phyloP scores from a whole-genome alignment of 2,329 filamentous ascomycete genomes.

The Emmonsiellopsis sp. region DNA sequence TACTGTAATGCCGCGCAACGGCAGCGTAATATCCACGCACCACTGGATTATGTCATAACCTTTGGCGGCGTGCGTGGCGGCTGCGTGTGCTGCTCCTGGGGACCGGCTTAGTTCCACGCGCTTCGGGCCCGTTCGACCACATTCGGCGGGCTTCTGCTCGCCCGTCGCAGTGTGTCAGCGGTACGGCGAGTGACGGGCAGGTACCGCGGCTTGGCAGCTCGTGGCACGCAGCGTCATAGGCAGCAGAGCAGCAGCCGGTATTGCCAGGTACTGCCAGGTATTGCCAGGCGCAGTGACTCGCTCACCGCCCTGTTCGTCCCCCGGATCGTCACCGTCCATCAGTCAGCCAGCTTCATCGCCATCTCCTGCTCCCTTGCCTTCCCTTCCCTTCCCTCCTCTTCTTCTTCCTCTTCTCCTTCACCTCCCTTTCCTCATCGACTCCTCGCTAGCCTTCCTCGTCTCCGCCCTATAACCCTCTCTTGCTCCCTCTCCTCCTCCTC shows the following conservation, averaged over 20 bases:
- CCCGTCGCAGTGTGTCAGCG: background rate
- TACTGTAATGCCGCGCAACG: background rate
- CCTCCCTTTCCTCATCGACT: constrained; percentile 10
- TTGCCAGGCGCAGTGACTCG: background rate
- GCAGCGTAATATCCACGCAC: too few species aligned
- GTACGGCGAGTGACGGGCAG: background rate
- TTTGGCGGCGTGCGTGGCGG: background rate
- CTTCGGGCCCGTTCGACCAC: background rate
- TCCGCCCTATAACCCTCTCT: background rate
- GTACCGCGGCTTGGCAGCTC: background rate
- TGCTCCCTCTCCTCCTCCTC: background rate
- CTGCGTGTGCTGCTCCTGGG: background rate
- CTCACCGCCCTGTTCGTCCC: constrained; percentile 1
- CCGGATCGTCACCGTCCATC: background rate
- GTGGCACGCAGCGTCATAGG: background rate
- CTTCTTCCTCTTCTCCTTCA: constrained; percentile 5
- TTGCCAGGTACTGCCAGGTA: background rate
- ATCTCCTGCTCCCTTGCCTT: background rate
- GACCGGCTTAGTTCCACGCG: constrained; percentile 1
- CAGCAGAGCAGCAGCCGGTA: background rate
- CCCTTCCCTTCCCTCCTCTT: background rate
- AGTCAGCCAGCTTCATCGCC: background rate
- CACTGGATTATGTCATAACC: too few species aligned
- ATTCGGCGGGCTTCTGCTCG: background rate
- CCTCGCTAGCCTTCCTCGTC: constrained; percentile 12